Base-by-base conservation (phyloP, 1,139 yeast genomes). In the Blastobotrys indianensis region DNA sequence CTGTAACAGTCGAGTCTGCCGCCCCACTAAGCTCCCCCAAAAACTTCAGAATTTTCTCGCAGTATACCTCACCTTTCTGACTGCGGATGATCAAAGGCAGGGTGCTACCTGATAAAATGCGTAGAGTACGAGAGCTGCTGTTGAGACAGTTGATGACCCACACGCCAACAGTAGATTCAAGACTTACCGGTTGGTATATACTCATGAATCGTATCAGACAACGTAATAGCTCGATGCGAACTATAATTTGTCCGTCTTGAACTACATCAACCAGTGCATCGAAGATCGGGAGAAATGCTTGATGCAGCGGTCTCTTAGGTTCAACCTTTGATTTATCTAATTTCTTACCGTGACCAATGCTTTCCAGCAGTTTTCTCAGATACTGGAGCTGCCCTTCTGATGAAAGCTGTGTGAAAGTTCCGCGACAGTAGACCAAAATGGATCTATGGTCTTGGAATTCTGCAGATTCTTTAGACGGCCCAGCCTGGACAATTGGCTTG, bases 1-100 rank as follows among this genome's bases (percentile, higher is more conserved):
- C 94, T 3, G 31, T 80, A 39, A 82, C 63, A 56, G 77, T 73
- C 4, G 61, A 17, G 23, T 53, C 53, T n/a, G 42, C 39, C 37
- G 46, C 46, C 38, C 45, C 46, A 41, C 46, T 48, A 16, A 56
- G 31, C 7, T 51, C 42, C 29, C 52, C 49, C 12, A 57, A 50
- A 4, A 47, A 35, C 15, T 50, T 48, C 41, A 59, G 49, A 6
- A 54, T 47, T 15, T 47, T 42, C n/a, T 46, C 51, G 9, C 51
- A 41, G 35, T 41, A 42, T 31, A 44, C 38, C 17, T 39, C 39
- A 32, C 46, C 23, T 39, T 42, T 32, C 31, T 48, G 42, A 25
- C 46, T 20, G 36, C 34, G 1, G 43, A 44, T 39, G 37, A 58
- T 56, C 16, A 48, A 52, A 7, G 62, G 61, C 9, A 63, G 41